Evolutionary conservation across 2,329 filamentous ascomycete genomes (phyloP), one percentile per base, ranked within the genome.

Genomic region (Dactylellina cionopaga): DNA sequence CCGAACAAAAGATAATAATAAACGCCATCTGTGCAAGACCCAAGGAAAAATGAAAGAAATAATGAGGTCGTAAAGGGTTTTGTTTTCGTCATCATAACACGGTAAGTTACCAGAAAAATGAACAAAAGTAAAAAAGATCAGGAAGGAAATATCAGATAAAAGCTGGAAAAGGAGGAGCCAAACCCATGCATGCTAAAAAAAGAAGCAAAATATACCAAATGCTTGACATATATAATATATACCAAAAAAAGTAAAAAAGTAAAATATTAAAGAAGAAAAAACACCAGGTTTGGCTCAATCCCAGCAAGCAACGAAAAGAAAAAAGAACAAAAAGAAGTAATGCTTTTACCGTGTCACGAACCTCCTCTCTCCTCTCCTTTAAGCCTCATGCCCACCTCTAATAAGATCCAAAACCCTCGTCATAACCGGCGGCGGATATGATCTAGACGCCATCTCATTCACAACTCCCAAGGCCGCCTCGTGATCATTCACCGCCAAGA

Each of bases 401-500:
- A 99, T 88, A 59, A 99, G 86, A 81, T 97, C 95, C 41, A 95
- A 85, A 73, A 98, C 93, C 85, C 97, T 98, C 82, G 90, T 91
- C 44, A 93, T 90, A 11, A 99, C 95, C 3, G 95, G 94, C 74
- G 88, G 87, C 47, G 95, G 95, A 79, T 98, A 99, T 37, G 93
- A 93, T 65, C 95, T 87, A 47, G 88, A 89, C 33, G 97, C 84
- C 86, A 97, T 97, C 84, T 99, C 95, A 62, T 90, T 86, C 22
- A 96, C 93, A 11, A 96, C 90, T 9, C 79, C 82, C 82, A 92
- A 88, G 37, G 95, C 95, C 66, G 86, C 85, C 51, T 88, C 85
- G 31, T 91, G 89, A 79, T 96, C 88, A 79, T 96, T 92, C 2
- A 90, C 90, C 9, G 92, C 88, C 60, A 99, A 87, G 81, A 90